Conservation (phyloP, 129 eudicot species). For the Flaveria ramosissima region DNA sequence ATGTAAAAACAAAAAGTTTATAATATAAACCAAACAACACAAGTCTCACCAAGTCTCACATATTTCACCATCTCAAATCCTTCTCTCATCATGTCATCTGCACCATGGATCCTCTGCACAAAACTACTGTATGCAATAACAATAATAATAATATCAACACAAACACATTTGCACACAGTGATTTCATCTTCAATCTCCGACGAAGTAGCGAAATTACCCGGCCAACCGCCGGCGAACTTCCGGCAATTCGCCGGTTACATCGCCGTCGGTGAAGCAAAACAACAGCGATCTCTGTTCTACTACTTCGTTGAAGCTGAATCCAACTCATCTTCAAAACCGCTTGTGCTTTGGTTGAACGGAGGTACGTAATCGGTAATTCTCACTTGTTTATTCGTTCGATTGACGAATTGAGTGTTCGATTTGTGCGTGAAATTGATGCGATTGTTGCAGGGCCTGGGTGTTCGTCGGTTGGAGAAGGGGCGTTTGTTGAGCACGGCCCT, state of each 20-base stretch:
- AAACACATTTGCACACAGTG: not conserved
- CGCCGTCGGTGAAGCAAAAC: constrained; percentile 40
- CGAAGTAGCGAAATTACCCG: constrained; percentile 53
- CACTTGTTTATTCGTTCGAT: too few species aligned
- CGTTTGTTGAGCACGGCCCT: constrained; percentile 83
- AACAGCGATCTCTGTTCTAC: constrained; percentile 51
- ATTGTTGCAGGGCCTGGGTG: constrained; percentile 79
- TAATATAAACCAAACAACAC: too few species aligned
- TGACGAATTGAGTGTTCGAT: not conserved
- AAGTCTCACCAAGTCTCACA: not conserved
- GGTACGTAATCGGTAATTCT: constrained; percentile 27
- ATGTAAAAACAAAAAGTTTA: too few species aligned
- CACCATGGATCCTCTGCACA: constrained; percentile 39
- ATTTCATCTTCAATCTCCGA: constrained; percentile 39
- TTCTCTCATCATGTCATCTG: constrained; percentile 44
- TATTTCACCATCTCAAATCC: not conserved
- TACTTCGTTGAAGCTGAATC: constrained; percentile 75
- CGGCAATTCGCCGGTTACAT: constrained; percentile 65
- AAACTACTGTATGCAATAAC: constrained; percentile 17
- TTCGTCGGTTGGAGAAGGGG: constrained; percentile 88
- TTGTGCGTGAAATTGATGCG: not conserved
- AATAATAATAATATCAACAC: not conserved
- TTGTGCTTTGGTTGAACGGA: constrained; percentile 83
- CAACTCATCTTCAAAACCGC: constrained; percentile 64
- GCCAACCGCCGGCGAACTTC: constrained; percentile 62